Evolutionary conservation across 176 grass and related monocot species (phyloP), one percentile per base, ranked within the genome.

Genomic region (bread wheat (Triticum aestivum)): DNA sequence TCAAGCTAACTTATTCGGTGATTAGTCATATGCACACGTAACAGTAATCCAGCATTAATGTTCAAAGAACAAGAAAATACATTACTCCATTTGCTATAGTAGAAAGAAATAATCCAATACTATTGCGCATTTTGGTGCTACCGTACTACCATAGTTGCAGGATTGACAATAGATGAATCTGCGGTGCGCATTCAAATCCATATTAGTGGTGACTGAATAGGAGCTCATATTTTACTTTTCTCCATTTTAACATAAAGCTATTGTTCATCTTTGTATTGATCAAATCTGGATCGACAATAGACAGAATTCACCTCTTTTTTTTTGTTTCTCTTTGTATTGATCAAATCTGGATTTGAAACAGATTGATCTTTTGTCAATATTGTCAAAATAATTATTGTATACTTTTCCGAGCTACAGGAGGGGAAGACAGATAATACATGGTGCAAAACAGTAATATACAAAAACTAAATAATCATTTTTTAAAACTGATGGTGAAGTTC

Each of bases 1-100:
- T 65, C 30, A 73, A 54, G n/a, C 54, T 30, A 73, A 73, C 9
- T 73, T 61, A 51, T 79, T 52, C n/a, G 11, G 68, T 42, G 79
- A 51, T 47, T 63, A 70, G 37, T 70, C 80, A 49, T 35, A 62
- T 47, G 34, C n/a, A 86, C 65, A 80, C 23, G 3, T 62, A 44
- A 26, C 35, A 61, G 65, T 14, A 9, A 21, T 30, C 34, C 24
- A 86, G 63, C 18, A 8, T 59, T 38, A 29, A n/a, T 30, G 32
- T 86, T 86, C 74, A 30, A 56, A 58, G 34, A 77, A 77, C 18
- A 78, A 59, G 63, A n/a, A 39, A 86, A 86, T 20, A 79, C 20
- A 13, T 8, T 21, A 79, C 32, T 79, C 29, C 34, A 78, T 61
- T 39, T 69, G 24, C 65, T 69, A 34, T 34, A 35, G 29, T 69